Evolutionary conservation across 2,329 filamentous ascomycete species (phyloP).

Genomic region (Claviceps spartinae): DNA sequence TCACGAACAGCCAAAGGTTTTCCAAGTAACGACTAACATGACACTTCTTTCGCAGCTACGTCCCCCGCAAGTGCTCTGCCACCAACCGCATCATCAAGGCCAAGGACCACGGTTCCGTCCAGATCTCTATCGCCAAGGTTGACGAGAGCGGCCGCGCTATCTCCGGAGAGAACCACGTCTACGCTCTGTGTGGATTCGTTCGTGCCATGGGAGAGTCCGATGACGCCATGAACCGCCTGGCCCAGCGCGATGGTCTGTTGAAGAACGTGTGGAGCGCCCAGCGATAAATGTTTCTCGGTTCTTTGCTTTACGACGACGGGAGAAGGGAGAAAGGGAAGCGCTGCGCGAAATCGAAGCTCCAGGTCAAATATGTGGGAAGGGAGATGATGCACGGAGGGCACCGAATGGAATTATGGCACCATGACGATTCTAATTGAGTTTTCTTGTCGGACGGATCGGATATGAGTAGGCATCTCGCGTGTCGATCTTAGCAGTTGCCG

Average conservation of each 20-base stretch:
- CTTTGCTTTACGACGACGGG: constrained; percentile 6
- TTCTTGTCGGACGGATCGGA: constrained; percentile 15
- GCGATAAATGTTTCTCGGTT: constrained; percentile 32
- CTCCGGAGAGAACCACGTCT: constrained; percentile 94
- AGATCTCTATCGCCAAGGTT: constrained; percentile 94
- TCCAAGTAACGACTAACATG: constrained; percentile 11
- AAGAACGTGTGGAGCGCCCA: constrained; percentile 90
- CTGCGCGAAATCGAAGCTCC: constrained; percentile 6
- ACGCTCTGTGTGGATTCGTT: constrained; percentile 95
- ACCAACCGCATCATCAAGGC: constrained; percentile 99
- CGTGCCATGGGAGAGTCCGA: constrained; percentile 96
- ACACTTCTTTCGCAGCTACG: constrained; percentile 50
- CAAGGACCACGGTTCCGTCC: constrained; percentile 98
- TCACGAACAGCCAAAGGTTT: background rate
- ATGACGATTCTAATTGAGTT: constrained; percentile 7
- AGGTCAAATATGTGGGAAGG: background rate
- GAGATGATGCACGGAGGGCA: background rate
- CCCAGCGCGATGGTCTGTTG: constrained; percentile 90
- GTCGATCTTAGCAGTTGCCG: constrained; percentile 29
- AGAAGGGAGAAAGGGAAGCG: constrained; percentile 3
- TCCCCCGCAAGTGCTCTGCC: constrained; percentile 96
- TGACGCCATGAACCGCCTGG: constrained; percentile 87
- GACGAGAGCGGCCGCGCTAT: constrained; percentile 93
- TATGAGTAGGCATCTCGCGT: constrained; percentile 13
- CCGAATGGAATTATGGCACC: constrained; percentile 1